Percentiles rank a stretch among this genome's conserved stretches.
phyloP scores from a whole-genome alignment of 805 yeast genomes.

The Candida sakaeoensis region DNA sequence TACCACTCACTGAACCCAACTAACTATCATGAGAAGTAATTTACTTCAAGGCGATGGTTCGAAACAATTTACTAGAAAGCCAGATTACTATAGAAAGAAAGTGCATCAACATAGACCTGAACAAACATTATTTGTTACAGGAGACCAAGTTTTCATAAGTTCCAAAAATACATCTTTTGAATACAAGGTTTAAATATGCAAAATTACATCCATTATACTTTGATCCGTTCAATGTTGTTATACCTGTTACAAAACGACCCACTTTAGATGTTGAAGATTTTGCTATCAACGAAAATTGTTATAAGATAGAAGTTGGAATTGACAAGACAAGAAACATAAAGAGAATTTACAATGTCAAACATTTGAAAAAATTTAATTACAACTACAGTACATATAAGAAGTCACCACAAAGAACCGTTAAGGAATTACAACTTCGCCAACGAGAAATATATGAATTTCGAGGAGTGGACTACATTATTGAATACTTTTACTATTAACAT shows the following conservation, averaged over 20 bases:
- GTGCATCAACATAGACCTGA: neutral
- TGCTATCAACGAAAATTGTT: neutral
- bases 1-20: too few relatives aligned
- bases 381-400: neutral
- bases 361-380: neutral
- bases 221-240: constrained; percentile 1
- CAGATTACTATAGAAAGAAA: too few relatives aligned
- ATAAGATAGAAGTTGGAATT: neutral
- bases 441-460: neutral
- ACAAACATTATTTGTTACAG: neutral
- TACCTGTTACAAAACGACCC: neutral
- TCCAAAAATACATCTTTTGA: neutral
- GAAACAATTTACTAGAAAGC: too few relatives aligned
- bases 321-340: neutral
- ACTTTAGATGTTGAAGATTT: neutral
- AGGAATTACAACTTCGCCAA: neutral
- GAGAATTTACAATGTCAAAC: constrained; percentile 1
- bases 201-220: neutral
- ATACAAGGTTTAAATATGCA: neutral
- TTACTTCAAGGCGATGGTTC: too few relatives aligned
- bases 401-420: neutral
- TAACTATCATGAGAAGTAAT: too few relatives aligned
- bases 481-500: too few relatives aligned
- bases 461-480: constrained; percentile 1
- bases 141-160: neutral